These are phyloP conservation scores for Trypanosomatidae sp. DNA, from an alignment of 208 protist genomes.

Conservation along the genomic window DNA sequence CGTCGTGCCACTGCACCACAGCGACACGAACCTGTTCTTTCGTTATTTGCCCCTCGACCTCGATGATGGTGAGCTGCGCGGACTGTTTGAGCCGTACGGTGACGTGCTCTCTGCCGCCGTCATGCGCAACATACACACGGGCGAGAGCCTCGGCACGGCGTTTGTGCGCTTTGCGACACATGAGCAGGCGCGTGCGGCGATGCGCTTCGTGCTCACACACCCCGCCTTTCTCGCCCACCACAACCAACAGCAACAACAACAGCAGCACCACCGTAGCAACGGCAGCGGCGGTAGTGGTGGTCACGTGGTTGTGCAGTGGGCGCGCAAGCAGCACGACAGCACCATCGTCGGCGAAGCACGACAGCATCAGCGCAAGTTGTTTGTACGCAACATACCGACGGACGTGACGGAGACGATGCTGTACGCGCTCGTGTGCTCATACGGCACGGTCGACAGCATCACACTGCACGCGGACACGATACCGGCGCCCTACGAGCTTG, in stretches of 20 bases:
- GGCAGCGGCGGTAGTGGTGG: slow-evolving; percentile 1
- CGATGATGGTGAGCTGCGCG: slow-evolving; percentile 11
- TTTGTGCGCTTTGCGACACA: slow-evolving; percentile 30
- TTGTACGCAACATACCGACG: slow-evolving; percentile 62
- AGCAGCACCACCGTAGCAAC: background rate
- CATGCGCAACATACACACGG: slow-evolving; percentile 35
- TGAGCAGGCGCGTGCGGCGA: slow-evolving; percentile 11
- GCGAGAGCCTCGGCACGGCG: slow-evolving; percentile 19
- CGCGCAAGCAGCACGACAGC: slow-evolving; percentile 48
- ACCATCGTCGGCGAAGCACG: slow-evolving; percentile 38
- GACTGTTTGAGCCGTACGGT: slow-evolving; percentile 18
- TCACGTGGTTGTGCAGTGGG: slow-evolving; percentile 43
- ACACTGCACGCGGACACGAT: slow-evolving; percentile 52
- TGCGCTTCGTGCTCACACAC: slow-evolving; percentile 10
- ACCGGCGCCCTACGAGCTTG: background rate
- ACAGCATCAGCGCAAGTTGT: slow-evolving; percentile 44
- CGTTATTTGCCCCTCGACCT: slow-evolving; percentile 17
- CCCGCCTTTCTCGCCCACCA: background rate
- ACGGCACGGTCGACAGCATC: slow-evolving; percentile 28
- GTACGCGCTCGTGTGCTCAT: slow-evolving; percentile 11
- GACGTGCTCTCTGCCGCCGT: slow-evolving; percentile 19
- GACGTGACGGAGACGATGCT: slow-evolving; percentile 20
- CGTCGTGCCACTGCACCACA: slow-evolving; percentile 5
- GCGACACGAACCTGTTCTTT: slow-evolving; percentile 32
- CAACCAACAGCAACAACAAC: slow-evolving; percentile 1